Conservation (phyloP, 805 yeast genomes). For the Pichia insulana region DNA sequence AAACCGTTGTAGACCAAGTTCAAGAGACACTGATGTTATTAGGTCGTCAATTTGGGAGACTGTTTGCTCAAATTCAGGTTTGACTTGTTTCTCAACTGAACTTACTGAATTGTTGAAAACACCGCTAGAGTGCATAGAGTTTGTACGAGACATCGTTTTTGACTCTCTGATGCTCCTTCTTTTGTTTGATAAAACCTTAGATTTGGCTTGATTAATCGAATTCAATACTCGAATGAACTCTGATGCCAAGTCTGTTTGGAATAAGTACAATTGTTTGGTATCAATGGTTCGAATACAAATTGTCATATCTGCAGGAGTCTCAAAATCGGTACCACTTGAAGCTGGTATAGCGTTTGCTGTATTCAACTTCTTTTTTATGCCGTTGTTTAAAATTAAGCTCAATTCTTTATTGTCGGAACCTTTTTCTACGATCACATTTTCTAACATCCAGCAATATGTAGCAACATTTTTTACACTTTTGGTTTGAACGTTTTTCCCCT, state of each 20-base stretch:
- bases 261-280: conserved; percentile 35
- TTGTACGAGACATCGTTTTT: conserved; percentile 20
- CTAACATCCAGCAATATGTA: conserved; percentile 70
- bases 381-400: conserved; percentile 1
- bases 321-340: background rate
- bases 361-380: conserved; percentile 6
- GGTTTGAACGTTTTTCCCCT: background rate
- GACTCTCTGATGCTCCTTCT: conserved; percentile 38
- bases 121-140: too few species aligned
- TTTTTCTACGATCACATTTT: conserved; percentile 20
- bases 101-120: too few species aligned
- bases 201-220: conserved; percentile 48
- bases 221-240: conserved; percentile 47
- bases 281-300: conserved; percentile 14
- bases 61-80: conserved; percentile 12
- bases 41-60: conserved; percentile 35
- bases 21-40: conserved; percentile 42
- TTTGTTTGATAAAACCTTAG: conserved; percentile 19
- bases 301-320: conserved; percentile 10
- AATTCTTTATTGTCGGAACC: conserved; percentile 4
- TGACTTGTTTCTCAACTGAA: conserved; percentile 15
- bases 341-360: background rate
- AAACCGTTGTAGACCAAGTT: conserved; percentile 39
- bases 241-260: conserved; percentile 51
- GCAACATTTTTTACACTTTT: conserved; percentile 36